Percentiles rank a stretch among this genome's conserved stretches.
Evolutionary conservation across 192 early-diverging fungal genomes (phyloP).

Genomic region (Backusella australiensis): DNA sequence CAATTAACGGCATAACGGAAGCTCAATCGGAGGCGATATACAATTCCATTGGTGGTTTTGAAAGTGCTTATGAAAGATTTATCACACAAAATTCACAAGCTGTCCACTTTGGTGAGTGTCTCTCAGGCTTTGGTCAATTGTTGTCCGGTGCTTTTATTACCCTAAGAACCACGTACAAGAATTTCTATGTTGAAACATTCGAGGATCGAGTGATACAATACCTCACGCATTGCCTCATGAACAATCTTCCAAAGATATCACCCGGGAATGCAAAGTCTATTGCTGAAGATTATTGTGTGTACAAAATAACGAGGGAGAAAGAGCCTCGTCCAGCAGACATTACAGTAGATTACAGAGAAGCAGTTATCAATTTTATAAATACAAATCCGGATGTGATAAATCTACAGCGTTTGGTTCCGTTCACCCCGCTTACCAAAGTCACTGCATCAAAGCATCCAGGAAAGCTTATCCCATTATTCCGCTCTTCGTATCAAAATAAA

Average conservation of each 20-base stretch:
- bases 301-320: background rate
- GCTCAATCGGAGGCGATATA: too few species aligned
- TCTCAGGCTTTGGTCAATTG: background rate
- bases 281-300: background rate
- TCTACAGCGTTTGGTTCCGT: background rate
- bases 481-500: too few species aligned
- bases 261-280: background rate
- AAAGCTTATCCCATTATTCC: background rate
- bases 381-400: background rate
- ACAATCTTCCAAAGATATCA: background rate
- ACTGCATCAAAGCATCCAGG: background rate
- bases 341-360: background rate
- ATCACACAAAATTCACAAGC: background rate
- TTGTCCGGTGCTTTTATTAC: background rate
- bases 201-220: background rate
- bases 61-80: background rate
- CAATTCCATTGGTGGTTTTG: background rate
- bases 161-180: background rate
- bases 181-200: background rate
- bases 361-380: background rate
- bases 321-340: background rate
- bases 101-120: background rate
- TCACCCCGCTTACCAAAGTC: background rate
- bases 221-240: background rate
- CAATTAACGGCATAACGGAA: too few species aligned